Evolutionary conservation across 2,329 filamentous ascomycete species (phyloP), one percentile per base, ranked within the genome.

Genomic region (Coniochaeta hoffmannii): DNA sequence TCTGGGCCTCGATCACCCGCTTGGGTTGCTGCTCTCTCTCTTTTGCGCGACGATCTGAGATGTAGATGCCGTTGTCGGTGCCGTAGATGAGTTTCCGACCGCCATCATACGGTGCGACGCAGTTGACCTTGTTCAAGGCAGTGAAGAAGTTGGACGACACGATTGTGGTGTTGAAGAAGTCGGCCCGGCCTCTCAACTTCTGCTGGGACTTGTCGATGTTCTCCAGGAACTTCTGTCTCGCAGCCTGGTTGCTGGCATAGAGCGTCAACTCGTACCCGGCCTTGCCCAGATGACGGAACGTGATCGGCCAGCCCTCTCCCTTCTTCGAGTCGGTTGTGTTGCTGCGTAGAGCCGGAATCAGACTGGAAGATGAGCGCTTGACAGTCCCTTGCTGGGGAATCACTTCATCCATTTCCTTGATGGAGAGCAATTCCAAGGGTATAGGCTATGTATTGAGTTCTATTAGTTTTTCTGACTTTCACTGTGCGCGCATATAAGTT

Each of bases 381-480:
- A 90, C 78, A 49, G 90, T 79, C 24, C 91, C 91, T 51, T 86
- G 72, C 60, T 83, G 86, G 3, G 92, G 92, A 41, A 96, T 89
- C 30, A 97, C 86, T 68, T 97, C 91, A 54, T 97, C 93, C 93
- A 99, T 97, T 68, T 97, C 93, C 54, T 88, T 87, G 62, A 99
- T 97, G 24, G 94, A 86, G 15, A 99, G 79, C 7, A 99, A 79
- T 69, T 99, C 94, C 31, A 99, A 76, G 14, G 94, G 94, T 62
- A 99, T 99, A 1, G 94, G 94, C 75, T 92, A 57, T 61, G 3
- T 12, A 8, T 31, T n/a, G 3, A n/a, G 24, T 32, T 17, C 14
- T 17, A 15, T 19, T 19, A 50, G 28, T 17, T 22, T 32, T 28
- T 24, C 19, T 46, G 5, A n/a, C 22, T 22, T 41, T 19, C 11